Evolutionary conservation across 2,329 filamentous ascomycete species (phyloP).

Genomic region (Neofusicoccum kwambonambiense): DNA sequence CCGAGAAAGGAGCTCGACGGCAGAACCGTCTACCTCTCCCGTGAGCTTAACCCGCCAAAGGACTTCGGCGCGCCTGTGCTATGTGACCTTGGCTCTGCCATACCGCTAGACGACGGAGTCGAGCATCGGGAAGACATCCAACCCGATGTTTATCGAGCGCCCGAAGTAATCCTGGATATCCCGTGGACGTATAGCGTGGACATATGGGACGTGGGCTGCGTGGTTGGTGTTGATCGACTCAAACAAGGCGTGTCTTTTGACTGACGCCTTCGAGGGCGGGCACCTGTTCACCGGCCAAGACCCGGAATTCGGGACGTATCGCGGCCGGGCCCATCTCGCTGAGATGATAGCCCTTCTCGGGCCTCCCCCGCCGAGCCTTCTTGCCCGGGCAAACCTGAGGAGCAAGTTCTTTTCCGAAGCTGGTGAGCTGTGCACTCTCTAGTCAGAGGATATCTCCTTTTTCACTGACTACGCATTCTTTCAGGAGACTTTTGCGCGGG

Average conservation of each 20-base stretch:
- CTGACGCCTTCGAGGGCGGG: too few species aligned
- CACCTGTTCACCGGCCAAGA: too few species aligned
- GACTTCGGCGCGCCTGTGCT: conserved; percentile 31
- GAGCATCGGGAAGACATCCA: conserved; percentile 32
- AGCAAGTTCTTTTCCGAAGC: conserved; percentile 23
- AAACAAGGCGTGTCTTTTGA: too few species aligned
- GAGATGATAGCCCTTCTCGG: conserved; percentile 27
- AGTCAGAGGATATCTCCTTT: too few species aligned
- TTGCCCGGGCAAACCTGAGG: conserved; percentile 19
- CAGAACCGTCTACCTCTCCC: conserved; percentile 36
- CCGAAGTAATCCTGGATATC: conserved; percentile 21
- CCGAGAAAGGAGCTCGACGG: conserved; percentile 37
- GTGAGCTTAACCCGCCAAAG: conserved; percentile 34
- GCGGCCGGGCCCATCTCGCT: conserved; percentile 28
- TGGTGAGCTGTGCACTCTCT: conserved; percentile 18
- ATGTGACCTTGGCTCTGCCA: conserved; percentile 22
- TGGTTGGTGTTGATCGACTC: too few species aligned
- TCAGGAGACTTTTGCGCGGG: conserved; percentile 6
- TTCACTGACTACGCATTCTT: not conserved
- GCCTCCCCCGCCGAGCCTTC: conserved; percentile 23
- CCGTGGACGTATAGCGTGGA: too few species aligned
- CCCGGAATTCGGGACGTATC: conserved; percentile 24
- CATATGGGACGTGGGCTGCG: too few species aligned
- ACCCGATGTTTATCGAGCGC: conserved; percentile 38
- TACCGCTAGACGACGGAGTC: not conserved